Evolutionary conservation across 176 grass and related monocot genomes (phyloP), one percentile per base, ranked within the genome.

Genomic region (Hsuehochloa calcarea): DNA sequence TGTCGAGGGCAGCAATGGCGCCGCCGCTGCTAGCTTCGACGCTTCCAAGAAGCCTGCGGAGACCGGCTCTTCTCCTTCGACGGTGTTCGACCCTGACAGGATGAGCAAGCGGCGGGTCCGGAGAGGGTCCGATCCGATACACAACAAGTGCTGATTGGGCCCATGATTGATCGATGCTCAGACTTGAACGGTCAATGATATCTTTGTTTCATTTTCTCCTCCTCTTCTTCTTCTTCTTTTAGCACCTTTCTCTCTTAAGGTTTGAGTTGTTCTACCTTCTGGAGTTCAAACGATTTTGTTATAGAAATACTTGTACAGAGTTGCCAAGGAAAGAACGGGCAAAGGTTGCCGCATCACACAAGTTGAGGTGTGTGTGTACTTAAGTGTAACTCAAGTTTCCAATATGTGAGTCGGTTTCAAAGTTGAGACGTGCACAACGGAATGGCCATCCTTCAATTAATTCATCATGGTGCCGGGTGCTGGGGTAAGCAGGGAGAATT

Each of bases 101-200:
- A 89, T 92, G 91, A 92, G 91, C 87, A 89, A 92, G 69, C 87
- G 91, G 39, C 87, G 91, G 13, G 91, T 87, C 64, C 80, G 91
- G 64, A 41, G 91, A 87, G 91, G 91, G 27, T 89, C 91, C 12
- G 91, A 92, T 31, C 91, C 91, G 44, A 92, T 92, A 72, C 90
- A 92, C 84, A 92, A 92, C 80, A 92, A 92, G 80, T 89, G 86
- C 90, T 91, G 68, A 87, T 23, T 20, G 14, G 50, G 20, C 13
- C 47, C 29, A 39, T 46, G 82, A 40, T 75, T 45, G 16, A 29
- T 29, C 25, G 8, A 59, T 20, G 40, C 35, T 68, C 55, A 1
- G 43, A 66, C 12, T 44, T 29, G 2, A 79, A 64, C 23, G 50
- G 22, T 22, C 60, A 31, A 23, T 31, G 65, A 74, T 61, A 82